Percentiles rank a stretch among this genome's conserved stretches.
These are phyloP conservation scores for Lentinula aciculospora DNA, from an alignment of 768 basidiomycete genomes.

Conservation along the genomic window DNA sequence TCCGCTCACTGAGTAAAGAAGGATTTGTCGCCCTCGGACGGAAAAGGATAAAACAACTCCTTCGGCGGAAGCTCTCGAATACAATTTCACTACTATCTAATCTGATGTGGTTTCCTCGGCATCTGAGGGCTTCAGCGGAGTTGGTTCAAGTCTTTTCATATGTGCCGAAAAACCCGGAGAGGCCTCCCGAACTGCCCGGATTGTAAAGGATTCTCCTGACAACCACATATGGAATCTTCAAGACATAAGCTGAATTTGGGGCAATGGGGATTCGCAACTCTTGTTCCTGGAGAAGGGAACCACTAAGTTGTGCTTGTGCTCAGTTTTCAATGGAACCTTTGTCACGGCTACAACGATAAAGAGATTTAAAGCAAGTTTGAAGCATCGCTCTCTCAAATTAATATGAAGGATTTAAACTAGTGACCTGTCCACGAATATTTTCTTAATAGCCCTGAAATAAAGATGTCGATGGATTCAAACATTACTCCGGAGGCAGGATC, in stretches of 20 bases:
- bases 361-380: too few relatives aligned
- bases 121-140: neutral
- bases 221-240: too few relatives aligned
- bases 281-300: too few relatives aligned
- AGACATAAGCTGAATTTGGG: too few relatives aligned
- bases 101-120: neutral
- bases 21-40: neutral
- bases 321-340: too few relatives aligned
- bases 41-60: neutral
- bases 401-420: too few relatives aligned
- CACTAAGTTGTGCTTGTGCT: too few relatives aligned
- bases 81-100: neutral
- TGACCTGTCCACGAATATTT: too few relatives aligned
- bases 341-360: too few relatives aligned
- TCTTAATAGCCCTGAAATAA: neutral
- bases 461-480: neutral
- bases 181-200: neutral
- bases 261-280: too few relatives aligned
- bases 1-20: neutral
- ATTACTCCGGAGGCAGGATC: neutral
- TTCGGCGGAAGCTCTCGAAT: neutral
- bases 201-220: too few relatives aligned
- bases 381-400: too few relatives aligned
- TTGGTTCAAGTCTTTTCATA: neutral
- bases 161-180: neutral